phyloP scores from a whole-genome alignment of 2,329 filamentous ascomycete genomes.

The Epicoccum sorghinum region DNA sequence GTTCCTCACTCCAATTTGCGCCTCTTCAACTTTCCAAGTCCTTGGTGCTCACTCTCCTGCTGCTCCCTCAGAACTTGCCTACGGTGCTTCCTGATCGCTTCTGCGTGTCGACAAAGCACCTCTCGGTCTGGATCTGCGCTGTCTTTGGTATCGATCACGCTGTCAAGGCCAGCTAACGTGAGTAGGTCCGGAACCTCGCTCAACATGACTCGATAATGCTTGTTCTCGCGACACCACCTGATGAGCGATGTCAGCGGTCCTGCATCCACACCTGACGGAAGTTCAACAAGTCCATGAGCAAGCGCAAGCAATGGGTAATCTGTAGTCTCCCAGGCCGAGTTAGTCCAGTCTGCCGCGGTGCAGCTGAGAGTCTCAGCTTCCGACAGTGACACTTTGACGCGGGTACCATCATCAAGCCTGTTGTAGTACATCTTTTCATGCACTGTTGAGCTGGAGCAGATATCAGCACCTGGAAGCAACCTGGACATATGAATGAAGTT shows the following conservation, averaged over 20 bases:
- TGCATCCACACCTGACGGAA: constrained; percentile 23
- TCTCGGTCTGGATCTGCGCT: too few relatives aligned
- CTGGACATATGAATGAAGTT: constrained; percentile 23
- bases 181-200: constrained; percentile 18
- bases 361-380: not conserved
- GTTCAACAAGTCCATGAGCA: constrained; percentile 13
- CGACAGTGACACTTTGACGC: not conserved
- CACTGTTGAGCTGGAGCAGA: not conserved
- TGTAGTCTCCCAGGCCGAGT: constrained; percentile 9
- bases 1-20: too few relatives aligned
- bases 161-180: too few relatives aligned
- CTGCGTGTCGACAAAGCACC: too few relatives aligned
- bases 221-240: constrained; percentile 15
- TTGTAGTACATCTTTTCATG: not conserved
- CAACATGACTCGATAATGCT: constrained; percentile 6
- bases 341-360: constrained; percentile 21
- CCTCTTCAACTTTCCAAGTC: too few relatives aligned
- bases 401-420: not conserved
- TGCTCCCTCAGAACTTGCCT: too few relatives aligned
- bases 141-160: too few relatives aligned
- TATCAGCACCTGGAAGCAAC: not conserved
- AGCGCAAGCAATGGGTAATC: constrained; percentile 30
- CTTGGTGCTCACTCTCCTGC: too few relatives aligned
- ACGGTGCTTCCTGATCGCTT: too few relatives aligned
- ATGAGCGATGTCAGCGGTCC: constrained; percentile 26